Conservation (phyloP, 2,329 filamentous ascomycete genomes). For the Colletotrichum sp. region DNA sequence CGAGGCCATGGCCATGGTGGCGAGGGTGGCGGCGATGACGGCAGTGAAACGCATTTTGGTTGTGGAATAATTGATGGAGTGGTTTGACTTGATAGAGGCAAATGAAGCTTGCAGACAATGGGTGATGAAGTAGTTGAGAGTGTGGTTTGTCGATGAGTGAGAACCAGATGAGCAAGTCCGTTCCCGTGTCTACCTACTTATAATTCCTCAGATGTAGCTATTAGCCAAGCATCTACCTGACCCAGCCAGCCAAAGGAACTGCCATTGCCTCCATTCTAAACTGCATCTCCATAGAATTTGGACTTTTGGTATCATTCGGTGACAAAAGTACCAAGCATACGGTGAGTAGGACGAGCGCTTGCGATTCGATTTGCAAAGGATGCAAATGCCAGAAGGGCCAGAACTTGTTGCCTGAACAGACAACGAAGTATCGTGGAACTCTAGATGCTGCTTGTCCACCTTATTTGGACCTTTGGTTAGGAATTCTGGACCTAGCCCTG, state of each 20-base stretch:
- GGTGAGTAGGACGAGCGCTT: neutral
- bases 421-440: neutral
- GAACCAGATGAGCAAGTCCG: neutral
- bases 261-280: rapidly evolving
- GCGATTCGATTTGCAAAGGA: neutral
- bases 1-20: neutral
- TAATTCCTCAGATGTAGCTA: neutral
- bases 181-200: neutral
- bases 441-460: neutral
- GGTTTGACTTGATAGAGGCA: neutral
- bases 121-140: neutral
- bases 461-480: neutral
- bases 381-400: neutral
- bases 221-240: neutral
- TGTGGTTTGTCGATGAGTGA: neutral
- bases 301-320: neutral
- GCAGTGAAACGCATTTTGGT: neutral
- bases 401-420: neutral
- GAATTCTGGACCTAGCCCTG: neutral
- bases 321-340: neutral
- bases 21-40: neutral
- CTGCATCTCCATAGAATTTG: neutral
- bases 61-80: neutral
- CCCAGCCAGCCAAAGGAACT: neutral
- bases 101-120: neutral